phyloP scores from a whole-genome alignment of 1,139 yeast genomes.

The Meyerozyma carpophila region DNA sequence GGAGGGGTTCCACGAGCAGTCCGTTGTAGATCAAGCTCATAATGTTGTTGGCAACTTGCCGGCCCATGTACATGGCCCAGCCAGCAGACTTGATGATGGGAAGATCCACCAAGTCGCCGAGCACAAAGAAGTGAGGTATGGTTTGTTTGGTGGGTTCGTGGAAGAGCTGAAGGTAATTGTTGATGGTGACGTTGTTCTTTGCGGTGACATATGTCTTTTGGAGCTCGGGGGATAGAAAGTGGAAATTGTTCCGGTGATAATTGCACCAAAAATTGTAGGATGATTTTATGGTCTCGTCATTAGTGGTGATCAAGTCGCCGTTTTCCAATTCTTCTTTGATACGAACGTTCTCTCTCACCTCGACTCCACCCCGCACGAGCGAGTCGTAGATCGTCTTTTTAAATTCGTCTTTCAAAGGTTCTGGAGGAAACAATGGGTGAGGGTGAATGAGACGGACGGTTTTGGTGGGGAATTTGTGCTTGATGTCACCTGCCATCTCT shows the following conservation, averaged over 20 bases:
- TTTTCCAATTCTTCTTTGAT: constrained; percentile 18
- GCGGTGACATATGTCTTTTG: constrained; percentile 18
- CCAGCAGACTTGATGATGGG: constrained; percentile 43
- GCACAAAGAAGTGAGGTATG: constrained; percentile 25
- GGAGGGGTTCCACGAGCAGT: constrained; percentile 29
- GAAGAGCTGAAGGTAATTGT: constrained; percentile 32
- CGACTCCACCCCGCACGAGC: constrained; percentile 17
- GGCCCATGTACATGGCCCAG: constrained; percentile 44
- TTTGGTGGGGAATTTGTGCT: constrained; percentile 28
- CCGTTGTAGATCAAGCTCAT: constrained; percentile 24
- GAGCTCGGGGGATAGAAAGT: constrained; percentile 16
- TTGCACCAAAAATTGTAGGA: constrained; percentile 42
- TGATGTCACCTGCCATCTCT: constrained; percentile 45
- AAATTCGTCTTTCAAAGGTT: constrained; percentile 30
- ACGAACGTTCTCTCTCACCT: constrained; percentile 16
- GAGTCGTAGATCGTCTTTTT: constrained; percentile 22
- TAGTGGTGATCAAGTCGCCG: constrained; percentile 27
- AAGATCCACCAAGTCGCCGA: constrained; percentile 38
- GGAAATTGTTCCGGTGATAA: constrained; percentile 35
- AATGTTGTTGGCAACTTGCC: constrained; percentile 37
- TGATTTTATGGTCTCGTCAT: constrained; percentile 24
- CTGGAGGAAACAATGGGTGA: constrained; percentile 35
- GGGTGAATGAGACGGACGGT: constrained; percentile 38
- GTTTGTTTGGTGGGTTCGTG: constrained; percentile 7
- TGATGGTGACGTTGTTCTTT: constrained; percentile 25